Evolutionary conservation across 2,329 filamentous ascomycete genomes (phyloP), one percentile per base, ranked within the genome.

Genomic region (Ophiostoma perfectum): DNA sequence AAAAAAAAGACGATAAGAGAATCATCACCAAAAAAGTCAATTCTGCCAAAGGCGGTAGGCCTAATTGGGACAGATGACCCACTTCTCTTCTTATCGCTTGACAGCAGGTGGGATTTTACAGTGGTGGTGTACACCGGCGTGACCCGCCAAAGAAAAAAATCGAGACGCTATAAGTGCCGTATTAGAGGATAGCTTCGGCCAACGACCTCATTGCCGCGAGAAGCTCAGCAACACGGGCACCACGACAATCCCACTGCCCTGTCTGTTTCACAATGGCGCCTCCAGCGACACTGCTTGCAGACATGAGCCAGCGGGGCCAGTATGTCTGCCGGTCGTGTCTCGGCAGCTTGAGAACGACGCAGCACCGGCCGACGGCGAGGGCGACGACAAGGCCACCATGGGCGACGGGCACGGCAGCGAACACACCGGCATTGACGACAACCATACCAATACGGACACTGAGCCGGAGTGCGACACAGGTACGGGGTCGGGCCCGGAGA

Each of bases 311-410:
- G 60, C 66, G 68, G 58, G 42, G 69, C 47, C 68, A 27, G 3
- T 73, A 71, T 68, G 66, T 74, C 12, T 74, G 73, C 64, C 70
- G 72, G 64, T 67, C 71, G 9, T 74, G 73, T 65, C 70, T 73
- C 39, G 67, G 44, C 27, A 70, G 71, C 36, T 65, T 73, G 47
- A 67, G 69, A 41, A 42, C 70, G 2, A 41, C 44, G 3, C 39
- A 14, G 60, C 60, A 63, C 60, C 58, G 60, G 60, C 60, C 60
- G 39, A n/a, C 60, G 60, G 58, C 58, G 58, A 41, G 16, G 36
- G 4, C 58, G 52, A 27, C 52, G 58, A 36, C 47, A 3, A 39
- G 63, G n/a, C 60, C 45, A 3, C 44, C 47, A 44, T 65, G 52
- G 64, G 6, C 49, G 1, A 47, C 70, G 12, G 16, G 45, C 36